Conservation (phyloP, 768 basidiomycete genomes). For the Boletellus sp. region DNA sequence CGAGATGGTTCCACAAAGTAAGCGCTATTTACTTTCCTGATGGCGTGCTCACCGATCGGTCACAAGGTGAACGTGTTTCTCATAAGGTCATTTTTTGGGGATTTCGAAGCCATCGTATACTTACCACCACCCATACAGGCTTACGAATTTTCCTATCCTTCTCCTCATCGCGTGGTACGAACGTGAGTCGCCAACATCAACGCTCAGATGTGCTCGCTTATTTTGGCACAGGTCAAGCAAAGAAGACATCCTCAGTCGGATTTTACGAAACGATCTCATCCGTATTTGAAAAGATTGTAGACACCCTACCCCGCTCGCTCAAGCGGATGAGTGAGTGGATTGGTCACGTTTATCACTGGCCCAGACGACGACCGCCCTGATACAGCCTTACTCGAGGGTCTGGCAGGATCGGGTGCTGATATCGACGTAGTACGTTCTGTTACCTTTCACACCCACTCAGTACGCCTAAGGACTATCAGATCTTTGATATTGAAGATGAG, state of each 20-base stretch:
- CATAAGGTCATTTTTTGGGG: conserved; percentile 53
- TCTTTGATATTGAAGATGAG: conserved; percentile 78
- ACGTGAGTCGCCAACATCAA: conserved; percentile 34
- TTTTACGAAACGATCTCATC: conserved; percentile 72
- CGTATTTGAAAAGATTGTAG: conserved; percentile 65
- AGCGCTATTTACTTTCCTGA: conserved; percentile 4
- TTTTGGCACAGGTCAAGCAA: conserved; percentile 49
- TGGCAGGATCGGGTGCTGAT: conserved; percentile 67
- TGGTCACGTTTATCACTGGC: neutral
- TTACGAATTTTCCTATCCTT: conserved; percentile 83
- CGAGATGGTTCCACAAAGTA: conserved; percentile 98
- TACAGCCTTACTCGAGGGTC: conserved; percentile 76
- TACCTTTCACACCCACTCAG: neutral
- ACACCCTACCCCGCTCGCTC: conserved; percentile 70
- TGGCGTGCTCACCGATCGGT: conserved; percentile 14
- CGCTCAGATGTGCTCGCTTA: neutral
- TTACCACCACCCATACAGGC: conserved; percentile 34
- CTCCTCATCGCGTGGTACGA: conserved; percentile 82
- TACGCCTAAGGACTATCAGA: conserved; percentile 35
- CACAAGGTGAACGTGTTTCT: conserved; percentile 79
- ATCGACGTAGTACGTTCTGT: conserved; percentile 61
- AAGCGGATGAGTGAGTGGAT: conserved; percentile 65
- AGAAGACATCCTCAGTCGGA: conserved; percentile 56
- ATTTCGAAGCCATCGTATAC: neutral
- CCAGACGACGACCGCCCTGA: neutral